Percentiles rank a stretch among this genome's conserved stretches.
These are phyloP conservation scores for Ulota crispa DNA, from an alignment of 225 moss, liverwort and hornwort genomes.

Conservation along the genomic window DNA sequence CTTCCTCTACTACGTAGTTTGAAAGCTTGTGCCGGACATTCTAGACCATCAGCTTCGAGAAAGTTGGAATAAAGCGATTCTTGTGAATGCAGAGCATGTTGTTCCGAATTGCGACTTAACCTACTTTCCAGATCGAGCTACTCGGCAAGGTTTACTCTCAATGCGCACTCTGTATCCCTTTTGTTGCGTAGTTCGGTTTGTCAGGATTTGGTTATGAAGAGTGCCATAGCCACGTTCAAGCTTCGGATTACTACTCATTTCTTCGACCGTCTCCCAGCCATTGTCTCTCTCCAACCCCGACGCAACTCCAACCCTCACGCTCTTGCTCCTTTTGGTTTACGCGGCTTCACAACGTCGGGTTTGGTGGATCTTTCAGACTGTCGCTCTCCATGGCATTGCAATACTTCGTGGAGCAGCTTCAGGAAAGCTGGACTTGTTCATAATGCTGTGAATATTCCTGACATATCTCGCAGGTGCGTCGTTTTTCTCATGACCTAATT, in stretches of 20 bases:
- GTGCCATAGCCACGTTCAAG: constrained; percentile 17
- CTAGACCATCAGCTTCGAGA: too few species aligned
- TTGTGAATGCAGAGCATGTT: constrained; percentile 6
- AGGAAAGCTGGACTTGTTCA: constrained; percentile 3
- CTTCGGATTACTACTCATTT: constrained; percentile 17
- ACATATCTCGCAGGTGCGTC: constrained; percentile 23
- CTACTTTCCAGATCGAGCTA: background rate
- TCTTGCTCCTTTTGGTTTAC: constrained; percentile 22
- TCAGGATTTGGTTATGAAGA: constrained; percentile 26
- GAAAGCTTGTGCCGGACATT: background rate
- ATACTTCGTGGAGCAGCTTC: constrained; percentile 24
- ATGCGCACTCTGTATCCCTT: background rate
- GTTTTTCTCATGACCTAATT: background rate
- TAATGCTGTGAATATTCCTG: background rate
- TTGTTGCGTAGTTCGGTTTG: background rate
- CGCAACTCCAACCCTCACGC: background rate
- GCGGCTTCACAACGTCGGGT: constrained; percentile 5
- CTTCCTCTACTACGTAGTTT: background rate
- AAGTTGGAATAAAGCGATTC: background rate
- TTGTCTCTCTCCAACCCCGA: background rate
- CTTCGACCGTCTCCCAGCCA: background rate
- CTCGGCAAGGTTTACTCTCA: constrained; percentile 4
- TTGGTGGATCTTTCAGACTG: constrained; percentile 28
- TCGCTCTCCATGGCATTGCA: constrained; percentile 14
- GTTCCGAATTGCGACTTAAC: background rate